phyloP scores from a whole-genome alignment of 768 basidiomycete genomes.

The Gelatoporia subvermispora region DNA sequence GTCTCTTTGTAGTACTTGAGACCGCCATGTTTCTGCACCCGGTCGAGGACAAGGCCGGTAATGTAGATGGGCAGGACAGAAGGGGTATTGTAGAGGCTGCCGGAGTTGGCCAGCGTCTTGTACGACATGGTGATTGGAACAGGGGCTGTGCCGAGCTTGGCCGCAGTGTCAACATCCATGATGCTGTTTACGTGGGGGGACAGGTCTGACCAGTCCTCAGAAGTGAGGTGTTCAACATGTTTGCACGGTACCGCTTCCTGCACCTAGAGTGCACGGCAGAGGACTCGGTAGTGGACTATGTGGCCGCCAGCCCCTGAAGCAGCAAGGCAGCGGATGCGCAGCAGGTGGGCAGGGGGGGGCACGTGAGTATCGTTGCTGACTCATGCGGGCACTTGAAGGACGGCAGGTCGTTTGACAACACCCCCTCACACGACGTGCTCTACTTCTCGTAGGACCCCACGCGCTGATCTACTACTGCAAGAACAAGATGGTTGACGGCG shows the following conservation, averaged over 20 bases:
- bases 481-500: not conserved
- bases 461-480: not conserved
- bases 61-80: slow-evolving; percentile 90
- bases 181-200: too few species aligned
- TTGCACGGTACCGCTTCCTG: too few species aligned
- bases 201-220: too few species aligned
- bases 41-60: slow-evolving; percentile 74
- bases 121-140: slow-evolving; percentile 81
- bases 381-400: too few species aligned
- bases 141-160: slow-evolving; percentile 62
- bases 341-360: too few species aligned
- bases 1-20: slow-evolving; percentile 56
- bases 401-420: not conserved
- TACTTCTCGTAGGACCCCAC: not conserved
- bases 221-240: too few species aligned
- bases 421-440: not conserved
- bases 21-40: slow-evolving; percentile 63
- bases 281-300: too few species aligned
- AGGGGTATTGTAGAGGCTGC: slow-evolving; percentile 89
- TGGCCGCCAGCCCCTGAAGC: too few species aligned
- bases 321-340: too few species aligned
- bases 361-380: too few species aligned
- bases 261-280: too few species aligned
- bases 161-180: slow-evolving; percentile 81
- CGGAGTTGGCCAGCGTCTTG: slow-evolving; percentile 72